Evolutionary conservation across 129 eudicot species (phyloP), one percentile per base, ranked within the genome.

Genomic region (Chrysanthemum makinoi): DNA sequence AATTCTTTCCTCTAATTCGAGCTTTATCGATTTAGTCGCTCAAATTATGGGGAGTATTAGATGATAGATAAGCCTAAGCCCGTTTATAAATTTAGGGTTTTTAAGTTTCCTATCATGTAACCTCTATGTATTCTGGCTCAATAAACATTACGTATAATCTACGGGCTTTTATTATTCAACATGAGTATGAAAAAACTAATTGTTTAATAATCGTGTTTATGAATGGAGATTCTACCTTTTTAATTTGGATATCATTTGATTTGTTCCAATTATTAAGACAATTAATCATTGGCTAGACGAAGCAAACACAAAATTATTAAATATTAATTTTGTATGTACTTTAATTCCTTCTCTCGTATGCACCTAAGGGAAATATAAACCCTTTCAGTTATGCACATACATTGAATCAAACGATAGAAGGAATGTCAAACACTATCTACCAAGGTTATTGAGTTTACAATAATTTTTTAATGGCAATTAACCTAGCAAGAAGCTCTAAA

Each of bases 281-380:
- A 16, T 33, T 53, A 69, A 69, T 53, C 62, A 69, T 69, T 69
- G 50, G 62, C 62, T 68, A 47, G 10, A 51, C 11, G 30, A 26
- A 28, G 28, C 50, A 16, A 10, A n/a, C 50, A 69, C 30, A 51
- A n/a, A 51, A 14, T n/a, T 16, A 16, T 22, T 50, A n/a, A 68
- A 52, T 69, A 52, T 52, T 69, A n/a, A 16, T 50, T 35, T 52
- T 8, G 33, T 16, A 35, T 52, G 58, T 28, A 26, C n/a, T 53
- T 30, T 15, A 39, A 39, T 39, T 39, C 46, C 10, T 9, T 69
- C 49, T 2, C 4, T 49, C 0, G 20, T 66, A 19, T 5, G 46
- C 46, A 39, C 1, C 44, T 35, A 5, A 35, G 44, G 46, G 9
- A 39, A 6, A 39, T 39, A 39, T n/a, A 39, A 39, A 39, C 46